Conservation (phyloP, 306 rosid genomes). For the Abrus pulchellus region DNA sequence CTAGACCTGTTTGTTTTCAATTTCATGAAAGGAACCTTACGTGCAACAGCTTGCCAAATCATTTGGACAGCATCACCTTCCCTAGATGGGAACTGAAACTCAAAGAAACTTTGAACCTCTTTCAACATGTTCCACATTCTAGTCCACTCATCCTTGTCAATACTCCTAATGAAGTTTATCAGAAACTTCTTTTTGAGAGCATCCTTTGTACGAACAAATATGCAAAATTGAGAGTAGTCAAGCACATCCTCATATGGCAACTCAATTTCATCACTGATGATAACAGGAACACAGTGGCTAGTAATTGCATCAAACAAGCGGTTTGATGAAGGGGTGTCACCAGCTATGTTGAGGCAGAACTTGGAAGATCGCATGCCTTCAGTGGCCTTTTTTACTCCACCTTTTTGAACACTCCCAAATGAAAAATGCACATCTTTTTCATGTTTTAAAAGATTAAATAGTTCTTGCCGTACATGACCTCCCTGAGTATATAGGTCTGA, state of each 20-base stretch:
- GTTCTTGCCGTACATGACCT: constrained; percentile 74
- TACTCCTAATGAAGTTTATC: constrained; percentile 61
- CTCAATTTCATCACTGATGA: constrained; percentile 82
- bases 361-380: constrained; percentile 82
- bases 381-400: constrained; percentile 64
- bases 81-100: constrained; percentile 79
- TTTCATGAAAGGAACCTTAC: constrained; percentile 69
- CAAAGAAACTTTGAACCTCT: constrained; percentile 67
- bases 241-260: constrained; percentile 83
- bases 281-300: constrained; percentile 82
- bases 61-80: constrained; percentile 82
- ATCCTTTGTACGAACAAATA: constrained; percentile 75
- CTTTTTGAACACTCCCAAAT: constrained; percentile 73
- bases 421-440: constrained; percentile 84
- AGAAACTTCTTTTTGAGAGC: constrained; percentile 66
- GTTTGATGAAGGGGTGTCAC: constrained; percentile 90
- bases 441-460: constrained; percentile 69
- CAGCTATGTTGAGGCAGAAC: constrained; percentile 88
- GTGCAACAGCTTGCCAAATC: constrained; percentile 87
- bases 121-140: constrained; percentile 78
- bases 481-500: constrained; percentile 57
- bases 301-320: constrained; percentile 88
- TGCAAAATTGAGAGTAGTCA: constrained; percentile 82
- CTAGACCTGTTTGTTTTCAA: constrained; percentile 66
- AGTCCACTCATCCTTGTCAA: constrained; percentile 78